Evolutionary conservation across 2,329 filamentous ascomycete genomes (phyloP), one percentile per base, ranked within the genome.

Genomic region (Zymoseptoria passerinii): DNA sequence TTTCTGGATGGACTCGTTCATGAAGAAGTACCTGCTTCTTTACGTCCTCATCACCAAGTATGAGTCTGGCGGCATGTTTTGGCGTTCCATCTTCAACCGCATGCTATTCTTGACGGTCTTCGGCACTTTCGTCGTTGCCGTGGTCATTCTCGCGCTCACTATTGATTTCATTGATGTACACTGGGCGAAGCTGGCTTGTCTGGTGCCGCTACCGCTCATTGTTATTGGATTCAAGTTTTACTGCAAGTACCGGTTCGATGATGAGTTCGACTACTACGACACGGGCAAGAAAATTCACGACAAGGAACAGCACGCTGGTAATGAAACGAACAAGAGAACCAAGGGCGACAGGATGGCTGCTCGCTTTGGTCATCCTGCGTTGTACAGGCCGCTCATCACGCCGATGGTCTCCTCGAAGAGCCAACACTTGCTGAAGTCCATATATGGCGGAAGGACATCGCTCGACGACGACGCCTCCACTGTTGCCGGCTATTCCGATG

Each of bases 41-140:
- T 80, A 99, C 74, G 88, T 96, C 63, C 97, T 96, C 70, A 83
- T 95, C 64, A 99, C 94, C 52, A 99, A 97, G 78, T 96, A 88
- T 28, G 94, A 99, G 71, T 96, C 92, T 0, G 94, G 92, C 8
- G 94, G 94, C 54, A 83, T 88, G 71, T 96, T 90, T 71, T 99
- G 94, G 94, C 85, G 90, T 18, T 83, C 92, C 1, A 73, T 97
- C 6, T 95, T 90, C 80, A 99, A 99, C 73, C 88, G 94, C n/a
- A 80, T 96, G 72, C 77, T 97, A 23, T 92, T 96, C 67, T 89
- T 85, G 28, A 80, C 84, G 0, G 83, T 95, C 28, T 77, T 99
- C 8, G 83, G 89, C 40, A 91, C 96, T 66, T 71, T 90, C 8
- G 81, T 96, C 57, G 84, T 91, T 27, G 89, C 89, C 55, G 77